Evolutionary conservation across 2,329 filamentous ascomycete species (phyloP).

Genomic region (Stromatinia cepivora): DNA sequence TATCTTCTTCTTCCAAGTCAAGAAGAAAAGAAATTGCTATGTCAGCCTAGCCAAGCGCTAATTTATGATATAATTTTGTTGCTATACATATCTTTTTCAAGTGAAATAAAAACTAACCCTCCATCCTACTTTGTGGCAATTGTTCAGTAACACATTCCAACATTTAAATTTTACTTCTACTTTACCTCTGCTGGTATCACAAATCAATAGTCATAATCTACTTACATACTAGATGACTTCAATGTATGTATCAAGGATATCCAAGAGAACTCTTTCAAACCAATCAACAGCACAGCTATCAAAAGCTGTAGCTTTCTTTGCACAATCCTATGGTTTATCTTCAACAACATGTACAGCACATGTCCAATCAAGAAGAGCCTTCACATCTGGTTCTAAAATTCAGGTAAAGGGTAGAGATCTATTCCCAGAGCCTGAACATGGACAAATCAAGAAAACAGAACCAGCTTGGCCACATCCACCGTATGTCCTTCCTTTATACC

Average conservation of each 20-base stretch:
- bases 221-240: conserved; percentile 14
- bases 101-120: conserved; percentile 9
- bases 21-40: not conserved
- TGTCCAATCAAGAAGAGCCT: conserved; percentile 31
- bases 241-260: conserved; percentile 37
- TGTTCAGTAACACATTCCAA: not conserved
- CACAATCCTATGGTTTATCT: conserved; percentile 30
- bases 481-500: conserved; percentile 28
- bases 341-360: conserved; percentile 24
- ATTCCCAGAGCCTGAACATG: conserved; percentile 40
- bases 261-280: conserved; percentile 33
- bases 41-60: not conserved
- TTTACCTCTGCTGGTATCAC: not conserved
- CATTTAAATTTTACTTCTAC: not conserved
- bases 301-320: conserved; percentile 33
- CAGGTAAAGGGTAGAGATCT: conserved; percentile 34
- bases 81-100: conserved; percentile 3
- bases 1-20: conserved; percentile 15
- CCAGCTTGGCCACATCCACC: conserved; percentile 59
- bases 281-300: conserved; percentile 36
- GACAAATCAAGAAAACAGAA: conserved; percentile 58
- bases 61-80: not conserved
- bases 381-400: conserved; percentile 36
- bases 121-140: conserved; percentile 2
- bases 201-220: not conserved